Evolutionary conservation across 306 rosid genomes (phyloP), one percentile per base, ranked within the genome.

Genomic region (Acacia acuminata): DNA sequence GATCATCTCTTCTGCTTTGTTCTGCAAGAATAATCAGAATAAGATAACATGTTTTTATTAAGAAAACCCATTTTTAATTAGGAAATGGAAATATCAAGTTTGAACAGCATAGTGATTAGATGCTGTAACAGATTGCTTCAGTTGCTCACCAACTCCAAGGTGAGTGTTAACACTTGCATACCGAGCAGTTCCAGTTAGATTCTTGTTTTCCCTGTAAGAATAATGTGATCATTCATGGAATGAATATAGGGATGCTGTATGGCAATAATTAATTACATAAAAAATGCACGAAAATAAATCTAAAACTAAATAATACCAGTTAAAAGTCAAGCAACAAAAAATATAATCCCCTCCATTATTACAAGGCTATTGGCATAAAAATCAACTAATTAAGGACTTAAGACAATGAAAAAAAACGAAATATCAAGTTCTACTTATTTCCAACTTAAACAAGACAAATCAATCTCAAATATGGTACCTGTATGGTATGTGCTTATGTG

Each of bases 1-100:
- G 92, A 86, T 96, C 99, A 90, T 96, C 99, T 86, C 99, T 96
- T 86, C 99, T 92, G 91, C 99, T 96, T 90, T 96, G 99, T 90
- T 96, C 99, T 96, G 92, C 87, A 85, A 51, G 45, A 15, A 87
- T 85, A 73, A 81, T 60, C 66, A 80, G 44, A 70, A 79, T 25
- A 14, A 76, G 30, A 75, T 55, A 66, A 63, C 69, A 63, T 30
- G n/a, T 34, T 32, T 32, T 32, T 8, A 43, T 10, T 61, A 10
- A 27, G 69, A 53, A 71, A 77, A 48, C 12, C 36, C 34, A 71
- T 50, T 68, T 71, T 69, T 30, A 63, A 67, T 71, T 20, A 25
- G 38, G 69, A 38, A 51, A 40, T 60, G 38, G 69, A 38, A 51
- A 40, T 60, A 24, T 61, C 13, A 66, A 72, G 38, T 63, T 7